Conservation (phyloP, 2,329 filamentous ascomycete species). For the Colletotrichum spinosum region DNA sequence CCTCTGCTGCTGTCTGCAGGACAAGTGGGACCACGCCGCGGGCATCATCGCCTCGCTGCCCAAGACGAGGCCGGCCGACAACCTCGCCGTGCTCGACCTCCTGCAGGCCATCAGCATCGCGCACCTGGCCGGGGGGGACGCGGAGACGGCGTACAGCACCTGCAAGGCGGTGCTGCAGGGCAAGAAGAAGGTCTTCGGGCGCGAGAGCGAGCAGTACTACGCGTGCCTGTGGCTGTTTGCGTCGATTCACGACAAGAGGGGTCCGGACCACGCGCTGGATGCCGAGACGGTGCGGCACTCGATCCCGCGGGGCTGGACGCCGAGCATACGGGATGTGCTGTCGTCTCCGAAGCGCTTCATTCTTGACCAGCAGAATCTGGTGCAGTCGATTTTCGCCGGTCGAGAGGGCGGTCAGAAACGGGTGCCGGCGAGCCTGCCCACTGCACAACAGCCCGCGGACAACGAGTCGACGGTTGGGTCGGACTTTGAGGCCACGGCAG, state of each 20-base stretch:
- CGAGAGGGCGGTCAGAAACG: background rate
- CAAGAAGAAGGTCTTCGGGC: constrained; percentile 6
- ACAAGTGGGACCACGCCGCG: constrained; percentile 15
- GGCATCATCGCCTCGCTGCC: background rate
- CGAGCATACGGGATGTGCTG: background rate
- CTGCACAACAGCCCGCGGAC: background rate
- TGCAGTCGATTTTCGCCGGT: background rate
- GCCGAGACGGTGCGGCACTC: constrained; percentile 7
- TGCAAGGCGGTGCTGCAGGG: constrained; percentile 1
- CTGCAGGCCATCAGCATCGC: constrained; percentile 10
- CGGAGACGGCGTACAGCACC: background rate
- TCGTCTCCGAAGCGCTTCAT: constrained; percentile 2
- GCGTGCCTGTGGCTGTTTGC: constrained; percentile 10
- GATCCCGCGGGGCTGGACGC: constrained; percentile 2
- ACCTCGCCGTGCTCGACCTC: constrained; percentile 7
- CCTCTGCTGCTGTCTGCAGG: constrained; percentile 15
- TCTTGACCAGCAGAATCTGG: background rate
- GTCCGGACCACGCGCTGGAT: background rate
- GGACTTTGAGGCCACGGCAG: background rate
- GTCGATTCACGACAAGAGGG: constrained; percentile 10
- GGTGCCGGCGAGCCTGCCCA: background rate
- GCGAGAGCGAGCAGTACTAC: background rate
- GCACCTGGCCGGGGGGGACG: background rate
- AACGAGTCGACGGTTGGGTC: background rate
- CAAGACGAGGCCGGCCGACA: background rate